Conservation (phyloP, 805 yeast genomes). For the Ogataea methylovora region DNA sequence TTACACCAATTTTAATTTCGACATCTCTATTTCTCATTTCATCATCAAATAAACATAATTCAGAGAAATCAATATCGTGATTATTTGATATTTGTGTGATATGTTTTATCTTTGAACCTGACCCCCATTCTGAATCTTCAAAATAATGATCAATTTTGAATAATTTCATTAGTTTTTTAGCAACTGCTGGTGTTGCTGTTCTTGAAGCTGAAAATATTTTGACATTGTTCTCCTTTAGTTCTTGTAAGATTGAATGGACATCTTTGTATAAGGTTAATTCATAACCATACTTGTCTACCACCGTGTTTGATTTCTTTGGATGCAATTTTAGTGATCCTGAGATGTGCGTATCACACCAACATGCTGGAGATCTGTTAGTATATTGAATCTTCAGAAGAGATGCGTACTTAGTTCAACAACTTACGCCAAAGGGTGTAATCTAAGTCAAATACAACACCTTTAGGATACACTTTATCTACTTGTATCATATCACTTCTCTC, state of each 20-base stretch:
- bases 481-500: no score
- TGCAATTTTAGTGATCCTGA: conserved; percentile 39
- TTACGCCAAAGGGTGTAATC: conserved; percentile 76
- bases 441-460: conserved; percentile 63
- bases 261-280: conserved; percentile 56
- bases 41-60: conserved; percentile 67
- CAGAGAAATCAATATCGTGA: conserved; percentile 36
- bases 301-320: conserved; percentile 21
- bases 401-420: conserved; percentile 8
- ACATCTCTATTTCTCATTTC: conserved; percentile 76
- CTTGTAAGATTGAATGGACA: conserved; percentile 54
- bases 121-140: conserved; percentile 63
- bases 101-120: conserved; percentile 51
- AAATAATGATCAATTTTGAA: conserved; percentile 47
- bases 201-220: conserved; percentile 67
- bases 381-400: neutral
- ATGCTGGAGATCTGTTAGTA: conserved; percentile 16
- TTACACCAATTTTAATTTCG: conserved; percentile 52
- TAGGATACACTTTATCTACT: conserved; percentile 25
- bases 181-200: conserved; percentile 75
- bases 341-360: conserved; percentile 78
- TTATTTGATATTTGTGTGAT: conserved; percentile 36
- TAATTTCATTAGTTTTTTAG: conserved; percentile 49
- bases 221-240: conserved; percentile 40
- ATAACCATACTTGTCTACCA: conserved; percentile 49